Percentiles rank a stretch among this genome's conserved stretches.
These are phyloP conservation scores for Melaleuca alternifolia DNA, from an alignment of 345 rosid genomes.

Conservation along the genomic window DNA sequence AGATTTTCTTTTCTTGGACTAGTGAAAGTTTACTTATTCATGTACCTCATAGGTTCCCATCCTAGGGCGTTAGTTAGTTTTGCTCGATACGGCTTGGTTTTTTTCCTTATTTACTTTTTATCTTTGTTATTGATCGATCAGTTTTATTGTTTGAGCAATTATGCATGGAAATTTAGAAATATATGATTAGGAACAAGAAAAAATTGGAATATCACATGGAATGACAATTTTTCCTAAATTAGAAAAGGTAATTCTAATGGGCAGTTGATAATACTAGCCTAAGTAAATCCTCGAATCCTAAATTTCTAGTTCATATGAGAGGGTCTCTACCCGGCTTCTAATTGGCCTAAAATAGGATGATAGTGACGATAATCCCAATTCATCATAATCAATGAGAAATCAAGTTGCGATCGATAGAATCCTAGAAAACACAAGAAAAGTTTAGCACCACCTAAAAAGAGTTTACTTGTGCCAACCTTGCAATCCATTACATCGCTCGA, in stretches of 20 bases:
- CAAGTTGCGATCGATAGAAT: background rate
- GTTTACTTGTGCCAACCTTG: background rate
- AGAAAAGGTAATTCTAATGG: background rate
- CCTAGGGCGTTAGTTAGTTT: background rate
- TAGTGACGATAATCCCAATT: background rate
- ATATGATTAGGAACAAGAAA: background rate
- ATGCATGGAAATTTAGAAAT: background rate
- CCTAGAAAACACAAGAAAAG: background rate
- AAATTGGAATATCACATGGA: background rate
- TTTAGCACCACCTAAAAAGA: background rate
- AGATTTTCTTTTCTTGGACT: background rate
- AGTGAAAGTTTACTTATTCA: background rate
- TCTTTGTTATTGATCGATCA: background rate
- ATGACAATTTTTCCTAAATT: background rate
- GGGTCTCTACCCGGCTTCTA: background rate
- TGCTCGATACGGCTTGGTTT: background rate
- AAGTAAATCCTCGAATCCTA: background rate
- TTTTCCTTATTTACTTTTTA: background rate
- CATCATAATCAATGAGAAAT: background rate
- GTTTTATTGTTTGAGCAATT: background rate
- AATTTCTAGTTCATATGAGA: background rate
- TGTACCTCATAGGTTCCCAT: background rate
- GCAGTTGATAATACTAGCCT: background rate
- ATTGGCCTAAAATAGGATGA: background rate
- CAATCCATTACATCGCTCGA: background rate